These are phyloP conservation scores for Botrytis pseudocinerea DNA, from an alignment of 2,329 filamentous ascomycete species.

Conservation along the genomic window DNA sequence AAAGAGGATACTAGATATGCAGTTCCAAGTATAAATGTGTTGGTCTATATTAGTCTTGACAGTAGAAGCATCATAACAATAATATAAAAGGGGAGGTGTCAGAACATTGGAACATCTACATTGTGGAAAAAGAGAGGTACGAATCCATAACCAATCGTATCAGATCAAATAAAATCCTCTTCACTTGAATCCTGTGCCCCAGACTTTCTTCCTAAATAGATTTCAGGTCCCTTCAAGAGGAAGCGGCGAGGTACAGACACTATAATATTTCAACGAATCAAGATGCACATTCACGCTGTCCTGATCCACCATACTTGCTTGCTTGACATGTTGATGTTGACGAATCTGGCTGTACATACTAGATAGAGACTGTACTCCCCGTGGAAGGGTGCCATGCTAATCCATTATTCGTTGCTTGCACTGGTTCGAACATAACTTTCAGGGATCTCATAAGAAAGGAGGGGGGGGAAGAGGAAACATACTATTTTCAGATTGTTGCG, in stretches of 20 bases:
- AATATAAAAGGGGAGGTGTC: not conserved
- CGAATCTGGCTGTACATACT: not conserved
- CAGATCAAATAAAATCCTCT: not conserved
- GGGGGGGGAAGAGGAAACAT: not conserved
- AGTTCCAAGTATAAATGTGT: no score
- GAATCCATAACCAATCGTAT: not conserved
- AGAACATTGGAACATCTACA: not conserved
- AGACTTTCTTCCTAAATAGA: slow-evolving; percentile 1
- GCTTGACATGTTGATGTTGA: not conserved
- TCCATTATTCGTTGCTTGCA: not conserved
- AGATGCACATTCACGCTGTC: not conserved
- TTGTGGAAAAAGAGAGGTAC: not conserved
- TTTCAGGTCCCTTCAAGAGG: not conserved
- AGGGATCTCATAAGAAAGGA: not conserved
- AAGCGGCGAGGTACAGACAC: slow-evolving; percentile 3
- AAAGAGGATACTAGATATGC: no score
- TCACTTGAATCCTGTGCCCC: slow-evolving; percentile 8
- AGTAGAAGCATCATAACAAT: not conserved
- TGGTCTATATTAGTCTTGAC: not conserved
- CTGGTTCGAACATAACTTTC: not conserved
- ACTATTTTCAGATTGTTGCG: slow-evolving; percentile 3
- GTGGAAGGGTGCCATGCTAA: not conserved
- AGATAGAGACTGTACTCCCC: not conserved
- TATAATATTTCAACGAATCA: not conserved
- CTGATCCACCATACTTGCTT: not conserved